These are phyloP conservation scores for Trapa incisa DNA, from an alignment of 345 rosid species.

Conservation along the genomic window DNA sequence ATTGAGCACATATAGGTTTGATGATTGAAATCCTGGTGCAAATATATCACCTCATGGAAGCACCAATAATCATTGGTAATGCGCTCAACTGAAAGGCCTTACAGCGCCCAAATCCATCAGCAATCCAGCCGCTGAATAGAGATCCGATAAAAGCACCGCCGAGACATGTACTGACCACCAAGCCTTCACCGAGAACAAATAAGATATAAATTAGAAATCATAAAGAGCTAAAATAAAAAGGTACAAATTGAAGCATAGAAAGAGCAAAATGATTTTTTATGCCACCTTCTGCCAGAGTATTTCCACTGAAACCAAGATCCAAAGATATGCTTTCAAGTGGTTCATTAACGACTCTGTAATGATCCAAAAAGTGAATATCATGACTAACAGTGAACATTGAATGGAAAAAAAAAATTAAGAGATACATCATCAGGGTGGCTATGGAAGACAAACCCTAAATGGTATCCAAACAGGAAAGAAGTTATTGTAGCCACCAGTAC, in stretches of 20 bases:
- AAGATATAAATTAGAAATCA: not conserved
- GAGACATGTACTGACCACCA: slow-evolving; percentile 91
- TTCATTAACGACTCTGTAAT: slow-evolving; percentile 78
- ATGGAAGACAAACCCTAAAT: slow-evolving; percentile 61
- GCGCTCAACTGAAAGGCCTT: slow-evolving; percentile 81
- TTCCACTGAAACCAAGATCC: slow-evolving; percentile 82
- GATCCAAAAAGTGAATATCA: not conserved
- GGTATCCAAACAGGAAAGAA: slow-evolving; percentile 86
- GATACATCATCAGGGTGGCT: slow-evolving; percentile 4
- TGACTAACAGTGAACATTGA: slow-evolving; percentile 1
- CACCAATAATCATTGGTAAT: slow-evolving; percentile 84
- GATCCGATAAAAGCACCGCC: slow-evolving; percentile 82
- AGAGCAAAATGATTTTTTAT: not conserved
- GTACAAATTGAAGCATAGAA: not conserved
- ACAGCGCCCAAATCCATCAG: slow-evolving; percentile 80
- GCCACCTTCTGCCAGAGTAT: slow-evolving; percentile 87
- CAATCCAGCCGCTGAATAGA: slow-evolving; percentile 75
- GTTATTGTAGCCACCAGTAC: slow-evolving; percentile 71
- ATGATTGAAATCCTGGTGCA: slow-evolving; percentile 1
- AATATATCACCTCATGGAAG: slow-evolving; percentile 49
- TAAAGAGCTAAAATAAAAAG: not conserved
- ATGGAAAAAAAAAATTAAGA: not conserved
- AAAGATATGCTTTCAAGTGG: slow-evolving; percentile 83
- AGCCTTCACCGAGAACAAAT: slow-evolving; percentile 31
- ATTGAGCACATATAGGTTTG: not conserved